Base-by-base conservation (phyloP, 768 basidiomycete genomes). In the Naematelia encephala region DNA sequence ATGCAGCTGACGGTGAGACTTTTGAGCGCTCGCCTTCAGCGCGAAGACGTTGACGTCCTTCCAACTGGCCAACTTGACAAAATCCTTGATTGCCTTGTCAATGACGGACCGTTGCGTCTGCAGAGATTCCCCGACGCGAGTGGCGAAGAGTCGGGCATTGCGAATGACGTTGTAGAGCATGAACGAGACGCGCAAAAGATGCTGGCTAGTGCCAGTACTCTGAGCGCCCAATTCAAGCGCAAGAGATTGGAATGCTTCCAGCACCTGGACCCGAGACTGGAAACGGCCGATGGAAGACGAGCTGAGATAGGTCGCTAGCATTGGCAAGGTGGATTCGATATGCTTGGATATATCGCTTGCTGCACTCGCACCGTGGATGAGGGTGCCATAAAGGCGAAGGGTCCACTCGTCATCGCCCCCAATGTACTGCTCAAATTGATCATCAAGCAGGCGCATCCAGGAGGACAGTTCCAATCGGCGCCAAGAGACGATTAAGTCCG, bases 41-140 rank as follows among this genome's bases (percentile, higher is more conserved):
- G 96, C 92, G 63, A 90, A 87, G 10, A 98, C 88, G 69, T 98
- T 99, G 72, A 92, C 80, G 71, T 99, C 96, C 77, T 89, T 96
- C 96, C 96, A 98, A 70, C 92, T 97, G 1, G 96, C 96, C 46
- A 99, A 81, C 76, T 92, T 94, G 80, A 98, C 87, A 72, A 91
- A 87, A 45, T 83, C 85, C 58, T 82, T 84, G 52, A 97, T 82
- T 56, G 93, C 88, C 66, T 85, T 87, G 77, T 97, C 91, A 28
- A 96, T 74, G 0, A 67, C 69, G 0, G 75, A 77, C 51, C 86
- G 83, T 70, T 89, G 86, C 16, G 81, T 76, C 2, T 72, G 65
- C 26, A 96, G 78, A n/a, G 80, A 80, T 1, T 77, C 68, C 1
- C 77, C 67, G 26, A 92, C 73, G 12, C 78, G 71, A 0, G 78